phyloP scores from a whole-genome alignment of 2,329 filamentous ascomycete genomes.

The Didymella segeticola region DNA sequence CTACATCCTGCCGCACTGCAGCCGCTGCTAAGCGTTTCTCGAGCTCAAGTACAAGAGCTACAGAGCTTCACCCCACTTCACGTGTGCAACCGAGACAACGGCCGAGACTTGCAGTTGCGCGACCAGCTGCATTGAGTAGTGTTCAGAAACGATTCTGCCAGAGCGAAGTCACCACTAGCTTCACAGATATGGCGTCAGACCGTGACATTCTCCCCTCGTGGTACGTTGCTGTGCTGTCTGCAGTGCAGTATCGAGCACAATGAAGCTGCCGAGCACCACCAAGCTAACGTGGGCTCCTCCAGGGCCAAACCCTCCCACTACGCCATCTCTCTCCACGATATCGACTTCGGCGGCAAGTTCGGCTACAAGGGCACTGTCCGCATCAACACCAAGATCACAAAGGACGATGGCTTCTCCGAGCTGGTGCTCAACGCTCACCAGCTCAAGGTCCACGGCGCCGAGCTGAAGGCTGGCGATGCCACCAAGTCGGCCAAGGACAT shows the following conservation, averaged over 20 bases:
- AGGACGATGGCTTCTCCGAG: constrained; percentile 68
- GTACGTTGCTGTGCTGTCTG: no score
- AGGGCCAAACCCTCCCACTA: constrained; percentile 88
- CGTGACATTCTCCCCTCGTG: constrained; percentile 55
- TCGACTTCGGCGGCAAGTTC: constrained; percentile 76
- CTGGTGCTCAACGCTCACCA: constrained; percentile 87
- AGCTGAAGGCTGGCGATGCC: constrained; percentile 65
- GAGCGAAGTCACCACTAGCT: constrained; percentile 39
- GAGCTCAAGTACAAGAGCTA: constrained; percentile 26
- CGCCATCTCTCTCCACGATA: constrained; percentile 77
- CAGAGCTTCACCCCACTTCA: constrained; percentile 26
- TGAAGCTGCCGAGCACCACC: neutral
- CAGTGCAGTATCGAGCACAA: no score
- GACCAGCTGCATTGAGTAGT: constrained; percentile 18
- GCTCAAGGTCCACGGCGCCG: constrained; percentile 74
- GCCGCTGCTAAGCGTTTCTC: constrained; percentile 22
- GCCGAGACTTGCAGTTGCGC: constrained; percentile 24
- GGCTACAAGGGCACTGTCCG: constrained; percentile 85
- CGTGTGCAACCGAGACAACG: constrained; percentile 24
- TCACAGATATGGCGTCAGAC: constrained; percentile 53
- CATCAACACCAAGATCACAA: constrained; percentile 76
- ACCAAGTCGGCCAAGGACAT: constrained; percentile 70
- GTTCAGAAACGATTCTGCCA: constrained; percentile 41
- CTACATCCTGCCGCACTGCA: constrained; percentile 14
- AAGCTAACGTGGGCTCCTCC: constrained; percentile 25